Evolutionary conservation across 2,329 filamentous ascomycete species (phyloP), one percentile per base, ranked within the genome.

Genomic region (Arthrobotrys iridis): DNA sequence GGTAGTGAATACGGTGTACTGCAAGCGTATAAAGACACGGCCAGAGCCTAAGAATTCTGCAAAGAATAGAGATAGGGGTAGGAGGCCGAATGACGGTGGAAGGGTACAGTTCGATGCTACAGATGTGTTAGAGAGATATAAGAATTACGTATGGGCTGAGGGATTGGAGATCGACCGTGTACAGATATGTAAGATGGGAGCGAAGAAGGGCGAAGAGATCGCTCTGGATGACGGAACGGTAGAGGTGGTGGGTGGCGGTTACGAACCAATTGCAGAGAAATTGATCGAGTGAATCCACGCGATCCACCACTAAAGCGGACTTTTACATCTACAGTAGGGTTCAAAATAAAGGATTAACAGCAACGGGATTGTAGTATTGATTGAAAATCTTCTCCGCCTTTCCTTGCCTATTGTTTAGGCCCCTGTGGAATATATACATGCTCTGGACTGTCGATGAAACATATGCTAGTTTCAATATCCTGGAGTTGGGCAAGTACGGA

Each of bases 151-250:
- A 0, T 97, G 93, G 93, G 88, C 91, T 78, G 84, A 88, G 62
- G 83, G 88, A 55, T 84, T 94, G 26, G 83, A 84, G n/a, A 81
- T 97, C n/a, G 88, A 92, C 66, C 87, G 85, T 71, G 83, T 97
- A 41, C 89, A 90, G 55, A 90, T 98, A 41, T 97, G 93, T 81
- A 89, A 88, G 80, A 97, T 97, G 93, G 93, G 93, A 0, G 93
- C 93, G 7, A 91, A 89, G 84, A 66, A 71, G n/a, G 72, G 72
- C 2, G 24, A 55, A 22, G 65, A 76, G 24, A 43, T 66, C 4
- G 59, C 71, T 6, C 10, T 41, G n/a, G 72, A 76, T 10, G 72
- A 76, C 55, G 72, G 72, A 2, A 60, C 22, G 15, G 33, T 62
- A 5, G 72, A 76, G 24, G 43, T 66, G 2, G 59, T 76, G 15